Evolutionary conservation across 2,329 filamentous ascomycete species (phyloP).

Genomic region (Periconia digitata): DNA sequence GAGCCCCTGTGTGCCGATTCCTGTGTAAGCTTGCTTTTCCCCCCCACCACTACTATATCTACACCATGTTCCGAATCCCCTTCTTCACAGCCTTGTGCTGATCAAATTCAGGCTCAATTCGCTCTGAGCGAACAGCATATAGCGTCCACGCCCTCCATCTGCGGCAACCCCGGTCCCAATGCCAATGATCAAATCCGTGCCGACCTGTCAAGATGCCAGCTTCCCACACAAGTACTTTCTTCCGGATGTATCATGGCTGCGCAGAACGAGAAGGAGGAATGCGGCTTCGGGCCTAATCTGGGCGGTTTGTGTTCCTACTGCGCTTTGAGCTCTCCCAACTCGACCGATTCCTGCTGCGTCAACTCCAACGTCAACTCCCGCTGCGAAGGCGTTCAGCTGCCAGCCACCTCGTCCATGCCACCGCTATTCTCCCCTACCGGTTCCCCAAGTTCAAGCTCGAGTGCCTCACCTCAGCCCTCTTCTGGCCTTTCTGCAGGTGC

Average conservation of each 20-base stretch:
- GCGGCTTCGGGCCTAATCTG: constrained; percentile 74
- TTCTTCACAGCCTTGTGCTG: constrained; percentile 29
- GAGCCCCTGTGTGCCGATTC: constrained; percentile 84
- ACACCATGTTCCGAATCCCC: not conserved
- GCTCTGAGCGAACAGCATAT: constrained; percentile 89
- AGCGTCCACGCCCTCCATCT: constrained; percentile 71
- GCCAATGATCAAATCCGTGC: constrained; percentile 79
- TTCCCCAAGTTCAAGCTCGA: constrained; percentile 29
- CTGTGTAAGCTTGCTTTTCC: constrained; percentile 62
- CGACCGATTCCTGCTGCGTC: constrained; percentile 93
- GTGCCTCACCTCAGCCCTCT: constrained; percentile 33
- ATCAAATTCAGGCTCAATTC: constrained; percentile 65
- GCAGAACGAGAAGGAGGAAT: constrained; percentile 81
- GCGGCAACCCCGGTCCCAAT: constrained; percentile 65
- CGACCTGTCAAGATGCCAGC: constrained; percentile 86
- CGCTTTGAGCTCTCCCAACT: constrained; percentile 77
- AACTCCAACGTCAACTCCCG: constrained; percentile 72
- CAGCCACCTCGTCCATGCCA: constrained; percentile 65
- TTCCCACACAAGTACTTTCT: constrained; percentile 78
- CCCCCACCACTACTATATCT: not conserved
- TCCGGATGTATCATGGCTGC: constrained; percentile 71
- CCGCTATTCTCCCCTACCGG: constrained; percentile 64
- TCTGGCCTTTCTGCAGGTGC: constrained; percentile 73
- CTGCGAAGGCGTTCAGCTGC: constrained; percentile 77
- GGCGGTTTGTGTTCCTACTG: constrained; percentile 87